These are phyloP conservation scores for Litchi chinensis DNA, from an alignment of 345 rosid genomes.

Conservation along the genomic window DNA sequence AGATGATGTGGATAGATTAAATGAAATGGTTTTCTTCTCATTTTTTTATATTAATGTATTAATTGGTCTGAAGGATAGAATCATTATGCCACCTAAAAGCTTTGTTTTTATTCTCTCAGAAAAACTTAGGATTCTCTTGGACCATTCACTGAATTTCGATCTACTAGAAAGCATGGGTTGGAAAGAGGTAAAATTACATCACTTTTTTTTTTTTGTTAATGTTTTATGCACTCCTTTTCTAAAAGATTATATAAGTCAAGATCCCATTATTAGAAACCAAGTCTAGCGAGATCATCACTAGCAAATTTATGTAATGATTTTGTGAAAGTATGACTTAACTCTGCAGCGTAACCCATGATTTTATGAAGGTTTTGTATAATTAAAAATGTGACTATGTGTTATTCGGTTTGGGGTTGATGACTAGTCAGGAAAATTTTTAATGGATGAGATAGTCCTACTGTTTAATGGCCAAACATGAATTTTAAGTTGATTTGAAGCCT, in stretches of 20 bases:
- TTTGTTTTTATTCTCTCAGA: too few species aligned
- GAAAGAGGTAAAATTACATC: constrained; percentile 59
- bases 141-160: too few species aligned
- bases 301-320: neutral
- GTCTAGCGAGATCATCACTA: neutral
- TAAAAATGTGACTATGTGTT: neutral
- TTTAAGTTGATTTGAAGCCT: neutral
- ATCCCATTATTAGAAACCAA: neutral
- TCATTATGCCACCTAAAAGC: too few species aligned
- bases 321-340: neutral
- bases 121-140: too few species aligned
- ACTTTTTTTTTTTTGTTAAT: neutral
- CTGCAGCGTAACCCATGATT: neutral
- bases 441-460: neutral
- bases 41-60: too few species aligned
- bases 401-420: neutral
- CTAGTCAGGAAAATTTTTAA: neutral
- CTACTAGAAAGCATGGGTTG: constrained; percentile 92
- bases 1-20: too few species aligned
- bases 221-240: neutral
- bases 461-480: neutral
- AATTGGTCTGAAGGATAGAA: too few species aligned
- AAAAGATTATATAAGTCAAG: neutral
- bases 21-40: too few species aligned
- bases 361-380: neutral